Evolutionary conservation across 768 basidiomycete genomes (phyloP), one percentile per base, ranked within the genome.

Genomic region (Psilocybe tampanensis): DNA sequence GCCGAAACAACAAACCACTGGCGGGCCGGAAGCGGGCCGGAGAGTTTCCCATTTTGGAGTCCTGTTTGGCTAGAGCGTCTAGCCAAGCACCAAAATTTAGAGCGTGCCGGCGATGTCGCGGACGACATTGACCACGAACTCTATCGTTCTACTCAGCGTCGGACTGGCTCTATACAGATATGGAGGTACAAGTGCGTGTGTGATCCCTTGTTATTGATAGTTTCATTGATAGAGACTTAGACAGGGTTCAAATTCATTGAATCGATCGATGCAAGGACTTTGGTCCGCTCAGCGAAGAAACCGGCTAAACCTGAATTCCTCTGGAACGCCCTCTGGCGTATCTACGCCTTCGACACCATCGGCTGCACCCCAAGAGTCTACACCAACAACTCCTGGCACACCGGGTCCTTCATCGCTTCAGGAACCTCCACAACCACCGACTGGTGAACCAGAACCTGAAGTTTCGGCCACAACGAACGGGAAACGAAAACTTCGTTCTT

Each of bases 181-280:
- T 67, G 66, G 66, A 67, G 54, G 42, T 47, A 3, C 22, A 60
- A 52, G 66, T 64, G 59, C 55, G 64, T 62, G 21, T 39, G 32
- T 34, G 22, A 36, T 24, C n/a, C n/a, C 22, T 23, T 54, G 18
- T 34, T 60, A 4, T 18, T 33, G 57, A 61, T 59, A 60, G 47
- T 49, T 60, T 66, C 60, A 57, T 63, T 63, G 52, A 80, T 70
- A 62, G 72, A 70, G 69, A 69, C 67, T 69, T 75, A 88, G 86
- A 73, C 67, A 91, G 89, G 86, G 82, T 52, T 80, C 88, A 56
- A 92, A 92, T 74, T 71, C 81, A 17, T 76, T 93, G 64, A 93
- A 93, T 71, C 77, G 80, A 54, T 89, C 89, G 21, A 89, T 91
- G 86, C 90, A 90, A 70, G 85, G 83, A 21, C 78, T 90, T 18